Evolutionary conservation across 2,329 filamentous ascomycete genomes (phyloP), one percentile per base, ranked within the genome.

Genomic region (Penicillium frequentans): DNA sequence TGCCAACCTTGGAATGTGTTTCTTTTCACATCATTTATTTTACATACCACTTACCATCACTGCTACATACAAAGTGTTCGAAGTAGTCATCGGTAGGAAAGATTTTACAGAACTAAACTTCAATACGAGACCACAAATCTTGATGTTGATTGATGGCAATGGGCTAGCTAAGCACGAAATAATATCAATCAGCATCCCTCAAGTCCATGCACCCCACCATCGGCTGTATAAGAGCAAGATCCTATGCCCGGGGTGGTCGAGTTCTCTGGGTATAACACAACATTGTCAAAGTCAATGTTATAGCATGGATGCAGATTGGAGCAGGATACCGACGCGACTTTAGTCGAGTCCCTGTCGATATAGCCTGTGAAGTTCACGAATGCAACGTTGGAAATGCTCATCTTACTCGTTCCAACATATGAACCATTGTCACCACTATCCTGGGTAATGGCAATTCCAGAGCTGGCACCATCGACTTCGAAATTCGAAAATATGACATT

Each of bases 401-500:
- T 81, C 58, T 79, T 75, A 45, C 77, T 81, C 8, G 80, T 82
- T 0, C 82, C 82, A 0, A 68, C 47, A 37, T 73, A 79, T 1
- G 72, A 78, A 1, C 80, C 80, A 63, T 84, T 82, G 53, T 82
- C 72, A 2, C 82, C 81, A 45, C 64, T 79, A 52, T 81, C 73
- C 63, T 85, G 76, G 0, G 68, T 78, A 54, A 85, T 82, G 2
- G 64, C 62, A 0, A 77, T 73, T 0, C 78, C 79, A 14, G 68
- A 62, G 14, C 75, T 73, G 1, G 81, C 76, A 11, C 81, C 82
- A 10, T 78, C 60, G 14, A 84, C 63, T 13, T 75, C 59, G 61
- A 85, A 84, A 58, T 84, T 84, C 19, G 75, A 72, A 58, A 85
- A 82, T 1, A 77, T 64, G 8, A 85, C 70, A 61, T 84, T 82